A percentile compares a stretch with the other conserved stretches of the same genome.
Evolutionary conservation across 2,329 filamentous ascomycete species (phyloP).

Genomic region (Xylaria sp.): DNA sequence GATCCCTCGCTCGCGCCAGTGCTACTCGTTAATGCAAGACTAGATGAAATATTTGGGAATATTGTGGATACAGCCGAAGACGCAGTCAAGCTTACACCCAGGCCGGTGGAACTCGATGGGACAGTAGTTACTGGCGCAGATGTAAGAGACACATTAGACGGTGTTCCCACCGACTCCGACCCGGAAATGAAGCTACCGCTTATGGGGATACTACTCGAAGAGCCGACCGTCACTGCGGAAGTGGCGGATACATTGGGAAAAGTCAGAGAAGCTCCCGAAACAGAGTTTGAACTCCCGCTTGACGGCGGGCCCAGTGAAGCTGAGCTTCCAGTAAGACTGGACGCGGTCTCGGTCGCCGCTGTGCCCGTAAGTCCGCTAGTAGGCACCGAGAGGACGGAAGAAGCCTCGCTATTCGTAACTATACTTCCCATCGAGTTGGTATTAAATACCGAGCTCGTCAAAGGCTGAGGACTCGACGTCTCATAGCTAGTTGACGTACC

Average conservation of each 20-base stretch:
- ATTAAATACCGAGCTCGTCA: conserved; percentile 21
- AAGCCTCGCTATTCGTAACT: conserved; percentile 10
- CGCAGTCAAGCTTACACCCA: not conserved
- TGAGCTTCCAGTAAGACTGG: conserved; percentile 8
- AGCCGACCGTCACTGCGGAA: not conserved
- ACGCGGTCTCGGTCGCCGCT: not conserved
- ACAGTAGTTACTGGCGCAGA: not conserved
- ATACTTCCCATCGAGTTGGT: conserved; percentile 7
- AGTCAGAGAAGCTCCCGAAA: not conserved
- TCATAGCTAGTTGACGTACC: conserved; percentile 5
- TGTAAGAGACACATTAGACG: conserved; percentile 15
- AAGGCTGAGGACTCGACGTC: conserved; percentile 21
- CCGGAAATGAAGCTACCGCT: conserved; percentile 7
- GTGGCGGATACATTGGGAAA: conserved; percentile 4
- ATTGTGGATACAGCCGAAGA: conserved; percentile 10
- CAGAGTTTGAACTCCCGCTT: not conserved
- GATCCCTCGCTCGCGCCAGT: not conserved
- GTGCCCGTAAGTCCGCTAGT: conserved; percentile 14
- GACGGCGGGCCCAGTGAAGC: not conserved
- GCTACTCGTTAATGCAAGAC: not conserved
- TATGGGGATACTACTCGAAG: not conserved
- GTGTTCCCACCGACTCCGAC: not conserved
- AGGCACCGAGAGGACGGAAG: not conserved
- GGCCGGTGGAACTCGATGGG: not conserved
- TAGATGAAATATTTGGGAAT: not conserved